phyloP scores from a whole-genome alignment of 2,329 filamentous ascomycete species.

The Epichloe festucae region DNA sequence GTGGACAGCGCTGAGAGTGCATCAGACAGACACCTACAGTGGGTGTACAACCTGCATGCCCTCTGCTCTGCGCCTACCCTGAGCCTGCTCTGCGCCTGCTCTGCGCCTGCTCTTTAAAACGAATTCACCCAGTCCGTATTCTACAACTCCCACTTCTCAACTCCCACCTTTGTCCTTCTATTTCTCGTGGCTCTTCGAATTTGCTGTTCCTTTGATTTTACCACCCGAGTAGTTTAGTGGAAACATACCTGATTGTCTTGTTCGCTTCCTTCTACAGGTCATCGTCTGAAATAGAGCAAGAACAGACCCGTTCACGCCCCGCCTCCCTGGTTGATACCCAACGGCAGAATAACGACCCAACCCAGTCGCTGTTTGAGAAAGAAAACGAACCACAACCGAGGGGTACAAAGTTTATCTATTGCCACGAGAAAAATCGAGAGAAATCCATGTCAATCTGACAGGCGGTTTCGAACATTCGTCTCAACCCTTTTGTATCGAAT shows the following conservation, averaged over 20 bases:
- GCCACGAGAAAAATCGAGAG: neutral
- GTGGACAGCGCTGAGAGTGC: neutral
- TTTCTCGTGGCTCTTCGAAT: neutral
- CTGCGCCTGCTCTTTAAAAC: neutral
- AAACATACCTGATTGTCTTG: conserved; percentile 4
- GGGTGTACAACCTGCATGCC: neutral
- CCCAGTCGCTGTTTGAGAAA: conserved; percentile 2
- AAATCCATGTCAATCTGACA: neutral
- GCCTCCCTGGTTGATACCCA: conserved; percentile 9
- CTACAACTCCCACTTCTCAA: neutral
- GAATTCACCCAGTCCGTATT: neutral
- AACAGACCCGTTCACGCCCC: neutral
- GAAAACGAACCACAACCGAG: neutral
- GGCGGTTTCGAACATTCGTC: neutral
- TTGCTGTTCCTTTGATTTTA: neutral
- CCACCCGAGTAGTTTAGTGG: conserved; percentile 4
- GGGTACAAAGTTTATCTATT: neutral
- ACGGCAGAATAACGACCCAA: conserved; percentile 8
- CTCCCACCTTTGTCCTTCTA: neutral
- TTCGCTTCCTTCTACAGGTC: conserved; percentile 1
- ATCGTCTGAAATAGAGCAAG: conserved; percentile 1
- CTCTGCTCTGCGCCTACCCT: neutral
- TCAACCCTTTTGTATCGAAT: neutral
- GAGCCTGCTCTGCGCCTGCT: neutral
- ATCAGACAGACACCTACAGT: no score